Evolutionary conservation across 139 green algal genomes (phyloP), one percentile per base, ranked within the genome.

Genomic region (Picochlorum costavermella): DNA sequence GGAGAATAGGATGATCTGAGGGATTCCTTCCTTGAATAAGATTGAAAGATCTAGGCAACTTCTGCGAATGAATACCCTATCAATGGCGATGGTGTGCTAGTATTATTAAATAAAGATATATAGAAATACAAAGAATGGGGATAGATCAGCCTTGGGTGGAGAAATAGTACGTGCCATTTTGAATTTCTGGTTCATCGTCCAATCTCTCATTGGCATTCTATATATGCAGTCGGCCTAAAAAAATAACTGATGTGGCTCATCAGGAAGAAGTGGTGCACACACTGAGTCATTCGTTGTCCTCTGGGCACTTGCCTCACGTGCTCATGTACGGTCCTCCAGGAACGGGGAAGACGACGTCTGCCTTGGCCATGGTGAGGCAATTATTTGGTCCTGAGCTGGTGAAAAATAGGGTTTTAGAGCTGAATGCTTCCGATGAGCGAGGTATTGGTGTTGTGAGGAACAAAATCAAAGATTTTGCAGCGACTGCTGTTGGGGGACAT

Each of bases 261-360:
- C 93, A 98, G 63, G 86, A 95, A 29, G 86, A 97, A 64, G 93
- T 98, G 1, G 85, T 98, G 10, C 68, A 74, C 12, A 94, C 90
- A 2, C 81, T 98, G 3, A 80, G 85, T 28, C 79, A 77, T 3
- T 87, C 93, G 0, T 62, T 98, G 30, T 75, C 92, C 14, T 89
- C 88, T 17, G 84, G 80, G 63, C 71, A 77, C 64, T 84, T 99
- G 43, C 94, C 94, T 1, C 94, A 99, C 64, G 69, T 99, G 53
- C 79, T 99, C 49, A 80, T 99, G 20, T 99, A 98, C 68, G 94
- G 94, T 1, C 94, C 94, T 2, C 94, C 94, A 25, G 94, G 94
- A n/a, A 99, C 96, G 80, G 83, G 85, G 46, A 92, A 89, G 71
- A 98, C 94, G 0, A 96, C 88, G 53, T 96, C 88, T 14, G 88